These are phyloP conservation scores for Bryoerythrophyllum caledonicum DNA, from an alignment of 225 moss, liverwort and hornwort species.

Conservation along the genomic window DNA sequence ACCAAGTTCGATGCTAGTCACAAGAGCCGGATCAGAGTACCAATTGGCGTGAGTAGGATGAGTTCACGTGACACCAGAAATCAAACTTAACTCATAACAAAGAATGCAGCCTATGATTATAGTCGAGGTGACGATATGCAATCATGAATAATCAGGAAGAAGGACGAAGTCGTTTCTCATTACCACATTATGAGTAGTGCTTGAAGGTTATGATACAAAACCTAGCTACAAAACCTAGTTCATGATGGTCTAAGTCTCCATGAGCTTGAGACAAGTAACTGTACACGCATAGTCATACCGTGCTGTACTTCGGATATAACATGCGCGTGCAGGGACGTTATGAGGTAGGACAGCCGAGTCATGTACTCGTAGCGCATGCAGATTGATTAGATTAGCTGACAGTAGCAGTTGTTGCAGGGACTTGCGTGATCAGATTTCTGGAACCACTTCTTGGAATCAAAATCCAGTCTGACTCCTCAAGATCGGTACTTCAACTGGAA, in stretches of 20 bases:
- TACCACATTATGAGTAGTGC: too few species aligned
- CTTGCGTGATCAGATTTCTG: background rate
- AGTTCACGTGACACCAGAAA: too few species aligned
- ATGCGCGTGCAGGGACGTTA: background rate
- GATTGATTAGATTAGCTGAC: conserved; percentile 4
- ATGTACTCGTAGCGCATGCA: background rate
- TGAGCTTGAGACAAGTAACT: background rate
- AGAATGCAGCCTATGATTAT: too few species aligned
- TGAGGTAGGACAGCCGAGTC: background rate
- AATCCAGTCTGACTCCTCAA: background rate
- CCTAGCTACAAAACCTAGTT: too few species aligned
- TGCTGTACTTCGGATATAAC: background rate
- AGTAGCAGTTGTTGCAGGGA: background rate
- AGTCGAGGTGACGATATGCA: too few species aligned
- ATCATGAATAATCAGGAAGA: too few species aligned
- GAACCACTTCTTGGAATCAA: background rate
- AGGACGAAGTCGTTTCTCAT: too few species aligned
- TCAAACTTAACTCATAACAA: too few species aligned
- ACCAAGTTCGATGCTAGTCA: too few species aligned
- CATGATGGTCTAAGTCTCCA: background rate
- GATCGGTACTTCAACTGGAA: background rate
- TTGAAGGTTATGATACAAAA: too few species aligned
- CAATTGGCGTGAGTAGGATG: too few species aligned
- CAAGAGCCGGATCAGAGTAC: too few species aligned
- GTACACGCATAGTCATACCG: background rate